phyloP scores from a whole-genome alignment of 139 green algal species.

The Asterochloris sp. region DNA sequence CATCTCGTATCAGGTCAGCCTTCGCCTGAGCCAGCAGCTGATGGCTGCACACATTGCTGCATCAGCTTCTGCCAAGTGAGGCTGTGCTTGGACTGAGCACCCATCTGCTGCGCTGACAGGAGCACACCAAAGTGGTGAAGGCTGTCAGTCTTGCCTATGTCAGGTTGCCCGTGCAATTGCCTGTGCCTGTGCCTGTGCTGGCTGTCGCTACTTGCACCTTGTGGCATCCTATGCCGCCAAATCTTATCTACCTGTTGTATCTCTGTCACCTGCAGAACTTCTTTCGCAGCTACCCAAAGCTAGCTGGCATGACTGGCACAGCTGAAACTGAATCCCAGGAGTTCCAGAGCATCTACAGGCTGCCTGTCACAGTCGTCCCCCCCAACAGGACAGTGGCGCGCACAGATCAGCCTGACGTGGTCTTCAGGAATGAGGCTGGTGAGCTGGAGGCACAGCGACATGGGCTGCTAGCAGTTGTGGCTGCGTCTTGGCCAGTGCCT shows the following conservation, averaged over 20 bases:
- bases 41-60: background rate
- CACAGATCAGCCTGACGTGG: slow-evolving; percentile 91
- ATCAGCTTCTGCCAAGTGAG: background rate
- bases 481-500: too few species aligned
- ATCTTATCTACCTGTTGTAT: too few species aligned
- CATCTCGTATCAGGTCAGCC: slow-evolving; percentile 89
- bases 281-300: slow-evolving; percentile 75
- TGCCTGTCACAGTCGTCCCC: slow-evolving; percentile 83
- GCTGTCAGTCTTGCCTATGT: background rate
- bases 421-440: slow-evolving; percentile 69
- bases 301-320: slow-evolving; percentile 89
- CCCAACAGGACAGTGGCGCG: slow-evolving; percentile 57
- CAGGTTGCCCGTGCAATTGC: background rate
- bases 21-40: background rate
- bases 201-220: background rate
- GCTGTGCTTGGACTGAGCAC: background rate
- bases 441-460: background rate
- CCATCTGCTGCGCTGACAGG: background rate
- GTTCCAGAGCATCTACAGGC: slow-evolving; percentile 95
- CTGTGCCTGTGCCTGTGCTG: background rate
- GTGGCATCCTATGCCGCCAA: too few species aligned
- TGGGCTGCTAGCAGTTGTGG: too few species aligned
- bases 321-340: slow-evolving; percentile 92
- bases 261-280: slow-evolving; percentile 15
- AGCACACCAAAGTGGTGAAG: background rate